phyloP scores from a whole-genome alignment of 768 basidiomycete species.

The Cystofilobasidium ferigula region DNA sequence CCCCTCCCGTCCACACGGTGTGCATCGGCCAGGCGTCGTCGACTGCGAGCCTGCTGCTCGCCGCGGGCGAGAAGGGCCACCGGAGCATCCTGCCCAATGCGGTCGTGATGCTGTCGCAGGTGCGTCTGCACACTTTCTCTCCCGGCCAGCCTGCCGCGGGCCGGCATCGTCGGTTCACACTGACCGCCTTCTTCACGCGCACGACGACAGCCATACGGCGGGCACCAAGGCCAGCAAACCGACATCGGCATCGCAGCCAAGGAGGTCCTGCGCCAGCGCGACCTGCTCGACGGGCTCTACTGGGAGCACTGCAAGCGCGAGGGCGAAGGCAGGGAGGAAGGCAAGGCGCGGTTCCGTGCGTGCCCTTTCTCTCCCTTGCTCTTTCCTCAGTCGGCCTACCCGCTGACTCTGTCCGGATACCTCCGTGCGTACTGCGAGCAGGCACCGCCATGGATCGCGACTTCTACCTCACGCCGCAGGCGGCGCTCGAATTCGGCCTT shows the following conservation, averaged over 20 bases:
- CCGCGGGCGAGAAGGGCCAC: slow-evolving; percentile 75
- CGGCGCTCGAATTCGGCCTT: slow-evolving; percentile 83
- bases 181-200: slow-evolving; percentile 29
- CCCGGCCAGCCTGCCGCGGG: not conserved
- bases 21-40: slow-evolving; percentile 90
- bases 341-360: slow-evolving; percentile 68
- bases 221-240: slow-evolving; percentile 85
- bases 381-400: not conserved
- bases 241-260: slow-evolving; percentile 95
- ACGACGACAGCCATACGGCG: slow-evolving; percentile 96
- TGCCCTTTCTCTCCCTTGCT: slow-evolving; percentile 18
- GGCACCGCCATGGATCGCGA: slow-evolving; percentile 85
- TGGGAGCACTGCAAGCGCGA: slow-evolving; percentile 66
- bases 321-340: slow-evolving; percentile 55
- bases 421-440: slow-evolving; percentile 34
- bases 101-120: slow-evolving; percentile 92
- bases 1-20: slow-evolving; percentile 91
- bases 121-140: slow-evolving; percentile 5
- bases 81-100: slow-evolving; percentile 85
- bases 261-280: slow-evolving; percentile 82
- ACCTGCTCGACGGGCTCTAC: slow-evolving; percentile 74
- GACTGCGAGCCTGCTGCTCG: slow-evolving; percentile 86
- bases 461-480: slow-evolving; percentile 92
- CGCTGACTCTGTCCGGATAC: slow-evolving; percentile 26
- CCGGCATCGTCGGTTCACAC: slow-evolving; percentile 6